Base-by-base conservation (phyloP, 768 basidiomycete genomes). In the Termitomyces sp. region DNA sequence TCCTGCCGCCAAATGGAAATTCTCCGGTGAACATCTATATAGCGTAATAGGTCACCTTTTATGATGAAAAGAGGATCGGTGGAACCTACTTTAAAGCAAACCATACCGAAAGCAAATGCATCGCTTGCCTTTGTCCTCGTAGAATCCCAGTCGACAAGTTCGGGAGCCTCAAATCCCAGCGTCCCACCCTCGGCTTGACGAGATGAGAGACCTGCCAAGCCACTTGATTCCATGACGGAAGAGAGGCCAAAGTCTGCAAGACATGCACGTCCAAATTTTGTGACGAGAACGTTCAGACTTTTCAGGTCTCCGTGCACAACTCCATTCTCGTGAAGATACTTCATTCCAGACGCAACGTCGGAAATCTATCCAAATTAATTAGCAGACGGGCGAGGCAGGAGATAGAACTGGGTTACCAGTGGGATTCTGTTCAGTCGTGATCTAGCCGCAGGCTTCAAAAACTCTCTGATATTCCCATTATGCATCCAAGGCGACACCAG, bases 181-280 rank as follows among this genome's bases (percentile, higher is more conserved):
- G 74, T 72, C 1, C 72, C 72, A 4, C 61, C 62, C 4, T 37
- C 31, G 20, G 20, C 29, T 26, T 28, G 55, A 2, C 57, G 39
- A 18, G 60, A 65, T 13, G 58, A 59, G 16, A 54, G 60, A 46
- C 60, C 59, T 39, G 33, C 57, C 15, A 64, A 31, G 5, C 62
- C 59, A 29, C 59, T 55, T 1, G 56, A 39, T 12, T 69, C 63
- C 2, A 48, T 57, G 13, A 70, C 58, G 1, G 64, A 67, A 2
- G 73, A 67, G 8, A 80, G 65, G 18, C 81, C 81, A 51, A 82
- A 81, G 62, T 82, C 80, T 22, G 80, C 73, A 4, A 82, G 66
- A 56, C 77, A 78, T 13, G 22, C 80, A 76, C 22, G 68, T 65
- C 10, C 72, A 6, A 10, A 36, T 15, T 34, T 42, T 15, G 46